A percentile compares a stretch with the other conserved stretches of the same genome.
Evolutionary conservation across 139 green algal species (phyloP).

Genomic region (Closterium sp.): DNA sequence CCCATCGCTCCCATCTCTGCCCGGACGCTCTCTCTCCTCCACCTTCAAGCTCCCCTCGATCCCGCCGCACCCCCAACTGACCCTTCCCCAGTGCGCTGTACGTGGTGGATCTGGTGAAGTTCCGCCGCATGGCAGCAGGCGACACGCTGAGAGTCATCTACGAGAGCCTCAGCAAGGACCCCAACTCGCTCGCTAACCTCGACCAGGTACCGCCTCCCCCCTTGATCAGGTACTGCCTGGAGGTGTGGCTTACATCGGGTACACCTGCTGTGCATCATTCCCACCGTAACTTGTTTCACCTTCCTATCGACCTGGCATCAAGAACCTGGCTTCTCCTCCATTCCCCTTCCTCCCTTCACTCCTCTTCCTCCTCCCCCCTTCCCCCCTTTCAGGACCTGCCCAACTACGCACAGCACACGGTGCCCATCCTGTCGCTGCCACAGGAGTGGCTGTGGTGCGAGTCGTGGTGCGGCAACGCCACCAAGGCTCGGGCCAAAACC

Average conservation of each 20-base stretch:
- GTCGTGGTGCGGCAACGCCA: constrained; percentile 95
- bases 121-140: constrained; percentile 62
- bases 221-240: neutral
- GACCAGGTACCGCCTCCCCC: constrained; percentile 45
- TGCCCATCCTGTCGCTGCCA: constrained; percentile 82
- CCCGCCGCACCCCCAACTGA: neutral
- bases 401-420: constrained; percentile 93
- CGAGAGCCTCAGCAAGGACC: constrained; percentile 90
- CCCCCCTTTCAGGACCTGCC: constrained; percentile 85
- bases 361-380: neutral
- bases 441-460: constrained; percentile 99
- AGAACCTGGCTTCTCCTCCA: constrained; percentile 66
- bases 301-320: neutral
- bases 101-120: constrained; percentile 90
- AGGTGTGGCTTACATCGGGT: too few relatives aligned
- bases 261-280: too few relatives aligned
- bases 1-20: neutral
- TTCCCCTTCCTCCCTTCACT: neutral
- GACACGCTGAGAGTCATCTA: constrained; percentile 84
- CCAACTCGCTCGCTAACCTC: constrained; percentile 93
- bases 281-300: too few relatives aligned
- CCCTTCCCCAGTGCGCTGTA: constrained; percentile 63
- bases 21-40: neutral
- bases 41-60: too few relatives aligned
- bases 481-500: constrained; percentile 85